Evolutionary conservation across 169 alveolate species (phyloP).

Genomic region (Eimeria necatrix): DNA sequence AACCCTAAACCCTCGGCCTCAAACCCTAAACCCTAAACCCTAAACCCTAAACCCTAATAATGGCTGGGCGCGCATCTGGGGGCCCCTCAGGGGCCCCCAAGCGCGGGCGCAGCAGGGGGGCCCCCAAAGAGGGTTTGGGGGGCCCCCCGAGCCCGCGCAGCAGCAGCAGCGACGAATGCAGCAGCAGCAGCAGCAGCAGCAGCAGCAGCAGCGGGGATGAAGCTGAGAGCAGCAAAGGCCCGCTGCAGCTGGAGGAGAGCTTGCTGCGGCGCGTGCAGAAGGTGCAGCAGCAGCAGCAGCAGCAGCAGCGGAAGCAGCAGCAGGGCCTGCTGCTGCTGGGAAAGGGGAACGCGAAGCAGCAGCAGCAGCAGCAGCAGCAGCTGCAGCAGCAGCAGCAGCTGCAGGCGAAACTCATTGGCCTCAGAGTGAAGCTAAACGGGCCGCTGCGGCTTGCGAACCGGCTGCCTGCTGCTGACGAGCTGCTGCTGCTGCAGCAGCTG

Average conservation of each 20-base stretch:
- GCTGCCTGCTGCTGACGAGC: conserved; percentile 49
- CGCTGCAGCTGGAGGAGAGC: conserved; percentile 31
- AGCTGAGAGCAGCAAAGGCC: not conserved
- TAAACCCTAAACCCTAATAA: not conserved
- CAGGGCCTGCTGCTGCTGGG: not conserved
- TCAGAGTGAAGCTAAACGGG: not conserved
- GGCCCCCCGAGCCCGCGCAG: not conserved
- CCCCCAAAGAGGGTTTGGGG: not conserved
- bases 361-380: conserved; percentile 57
- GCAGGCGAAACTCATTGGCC: conserved; percentile 50
- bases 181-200: conserved; percentile 9
- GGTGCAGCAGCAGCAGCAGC: conserved; percentile 50
- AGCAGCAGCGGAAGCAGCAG: conserved; percentile 31
- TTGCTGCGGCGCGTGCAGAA: conserved; percentile 6
- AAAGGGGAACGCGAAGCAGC: not conserved
- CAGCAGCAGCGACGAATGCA: not conserved
- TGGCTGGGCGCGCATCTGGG: conserved; percentile 1
- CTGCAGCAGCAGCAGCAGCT: conserved; percentile 55
- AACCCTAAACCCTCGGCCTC: too few relatives aligned
- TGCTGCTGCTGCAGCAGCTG: conserved; percentile 43
- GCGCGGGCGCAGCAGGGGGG: conserved; percentile 6
- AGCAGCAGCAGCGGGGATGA: not conserved
- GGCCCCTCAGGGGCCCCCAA: conserved; percentile 59
- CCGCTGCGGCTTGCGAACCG: conserved; percentile 39
- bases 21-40: conserved; percentile 9